Percentiles rank a stretch among this genome's conserved stretches.
These are phyloP conservation scores for Colletotrichum sp. DNA, from an alignment of 2,329 filamentous ascomycete species.

Conservation along the genomic window DNA sequence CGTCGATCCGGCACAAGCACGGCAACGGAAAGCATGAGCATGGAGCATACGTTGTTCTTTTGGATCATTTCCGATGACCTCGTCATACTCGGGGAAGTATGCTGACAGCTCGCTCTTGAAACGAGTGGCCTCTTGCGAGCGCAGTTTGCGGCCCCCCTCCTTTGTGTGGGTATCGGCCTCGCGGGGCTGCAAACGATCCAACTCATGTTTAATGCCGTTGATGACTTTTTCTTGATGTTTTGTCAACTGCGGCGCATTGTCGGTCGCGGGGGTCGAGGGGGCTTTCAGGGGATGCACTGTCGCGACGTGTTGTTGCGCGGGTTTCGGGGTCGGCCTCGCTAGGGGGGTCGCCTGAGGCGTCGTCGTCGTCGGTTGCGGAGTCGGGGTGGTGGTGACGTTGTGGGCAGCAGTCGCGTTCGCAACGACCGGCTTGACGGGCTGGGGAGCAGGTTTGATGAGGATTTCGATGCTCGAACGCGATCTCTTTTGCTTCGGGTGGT, in stretches of 20 bases:
- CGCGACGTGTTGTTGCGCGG: slow-evolving; percentile 10
- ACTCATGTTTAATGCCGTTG: slow-evolving; percentile 67
- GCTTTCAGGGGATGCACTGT: slow-evolving; percentile 21
- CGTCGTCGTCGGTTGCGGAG: slow-evolving; percentile 18
- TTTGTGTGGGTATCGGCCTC: slow-evolving; percentile 45
- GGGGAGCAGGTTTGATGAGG: slow-evolving; percentile 30
- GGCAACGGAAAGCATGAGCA: background rate
- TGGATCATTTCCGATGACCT: slow-evolving; percentile 85
- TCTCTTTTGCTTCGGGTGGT: slow-evolving; percentile 52
- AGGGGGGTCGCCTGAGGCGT: slow-evolving; percentile 2
- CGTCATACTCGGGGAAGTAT: slow-evolving; percentile 95
- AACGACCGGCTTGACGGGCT: slow-evolving; percentile 25
- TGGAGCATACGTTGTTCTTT: slow-evolving; percentile 73
- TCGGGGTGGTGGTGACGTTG: slow-evolving; percentile 8
- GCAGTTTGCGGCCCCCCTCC: slow-evolving; percentile 76
- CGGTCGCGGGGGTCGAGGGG: slow-evolving; percentile 24
- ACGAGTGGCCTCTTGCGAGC: slow-evolving; percentile 83
- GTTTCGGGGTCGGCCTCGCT: slow-evolving; percentile 3
- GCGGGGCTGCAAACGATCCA: slow-evolving; percentile 59
- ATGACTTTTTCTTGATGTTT: slow-evolving; percentile 63
- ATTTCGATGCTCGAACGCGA: slow-evolving; percentile 60
- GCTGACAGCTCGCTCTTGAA: slow-evolving; percentile 90
- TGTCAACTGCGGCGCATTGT: slow-evolving; percentile 37
- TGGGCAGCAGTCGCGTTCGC: background rate
- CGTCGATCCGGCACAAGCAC: background rate